These are phyloP conservation scores for Kluyveromyces aestuarii DNA, from an alignment of 805 yeast genomes.

Conservation along the genomic window DNA sequence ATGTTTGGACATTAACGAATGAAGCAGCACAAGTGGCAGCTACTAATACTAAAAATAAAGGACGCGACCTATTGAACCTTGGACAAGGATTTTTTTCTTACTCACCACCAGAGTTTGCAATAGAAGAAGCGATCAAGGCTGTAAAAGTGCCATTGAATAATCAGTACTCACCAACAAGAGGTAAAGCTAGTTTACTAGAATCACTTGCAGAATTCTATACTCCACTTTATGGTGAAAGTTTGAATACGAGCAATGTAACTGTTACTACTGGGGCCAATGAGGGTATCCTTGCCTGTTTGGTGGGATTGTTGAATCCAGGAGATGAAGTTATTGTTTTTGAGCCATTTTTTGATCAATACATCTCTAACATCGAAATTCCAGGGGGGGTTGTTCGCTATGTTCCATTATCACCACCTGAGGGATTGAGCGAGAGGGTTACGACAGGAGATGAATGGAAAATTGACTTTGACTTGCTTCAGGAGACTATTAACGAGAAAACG, in stretches of 20 bases:
- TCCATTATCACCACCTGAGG: slow-evolving; percentile 74
- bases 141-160: slow-evolving; percentile 65
- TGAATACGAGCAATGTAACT: slow-evolving; percentile 36
- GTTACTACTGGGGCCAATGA: slow-evolving; percentile 97
- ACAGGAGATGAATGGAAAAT: slow-evolving; percentile 83
- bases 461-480: slow-evolving; percentile 68
- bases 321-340: slow-evolving; percentile 96
- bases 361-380: slow-evolving; percentile 84
- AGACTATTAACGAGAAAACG: slow-evolving; percentile 64
- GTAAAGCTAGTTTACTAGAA: slow-evolving; percentile 66
- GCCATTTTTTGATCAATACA: slow-evolving; percentile 96
- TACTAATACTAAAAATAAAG: slow-evolving; percentile 37
- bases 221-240: slow-evolving; percentile 51
- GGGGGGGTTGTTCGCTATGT: slow-evolving; percentile 90
- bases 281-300: slow-evolving; percentile 78
- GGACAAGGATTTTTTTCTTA: slow-evolving; percentile 98
- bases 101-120: slow-evolving; percentile 90
- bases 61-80: slow-evolving; percentile 74
- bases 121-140: slow-evolving; percentile 71
- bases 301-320: slow-evolving; percentile 76
- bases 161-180: slow-evolving; percentile 89
- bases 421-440: slow-evolving; percentile 52
- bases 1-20: slow-evolving; percentile 91
- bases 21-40: slow-evolving; percentile 89
- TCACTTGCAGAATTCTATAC: slow-evolving; percentile 67